A percentile compares a stretch with the other conserved stretches of the same genome.
These are phyloP conservation scores for Syzygium grande DNA, from an alignment of 345 rosid species.

Conservation along the genomic window DNA sequence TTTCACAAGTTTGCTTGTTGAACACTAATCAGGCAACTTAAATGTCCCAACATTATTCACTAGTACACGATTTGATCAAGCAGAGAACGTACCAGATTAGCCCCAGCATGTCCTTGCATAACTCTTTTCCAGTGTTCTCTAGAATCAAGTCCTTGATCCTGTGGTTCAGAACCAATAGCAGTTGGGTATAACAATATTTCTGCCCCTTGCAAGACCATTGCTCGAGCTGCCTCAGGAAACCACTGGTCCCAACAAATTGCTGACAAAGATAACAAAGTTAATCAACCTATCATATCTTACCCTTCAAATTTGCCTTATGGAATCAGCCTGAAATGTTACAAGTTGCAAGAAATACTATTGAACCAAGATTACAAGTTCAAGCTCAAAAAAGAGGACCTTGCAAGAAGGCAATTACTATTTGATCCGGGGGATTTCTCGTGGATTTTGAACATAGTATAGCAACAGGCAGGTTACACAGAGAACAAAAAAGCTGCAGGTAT, in stretches of 20 bases:
- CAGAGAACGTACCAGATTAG: slow-evolving; percentile 57
- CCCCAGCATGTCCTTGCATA: slow-evolving; percentile 99
- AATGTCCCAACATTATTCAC: neutral
- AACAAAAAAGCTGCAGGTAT: neutral
- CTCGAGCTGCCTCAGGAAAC: slow-evolving; percentile 94
- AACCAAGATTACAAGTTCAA: neutral
- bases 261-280: slow-evolving; percentile 11
- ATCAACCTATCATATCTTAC: neutral
- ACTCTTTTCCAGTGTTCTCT: slow-evolving; percentile 88
- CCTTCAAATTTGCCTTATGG: neutral
- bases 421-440: neutral
- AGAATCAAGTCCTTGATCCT: slow-evolving; percentile 86
- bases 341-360: neutral
- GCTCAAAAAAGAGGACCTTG: neutral
- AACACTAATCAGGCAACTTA: neutral
- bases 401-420: neutral
- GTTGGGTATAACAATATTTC: slow-evolving; percentile 88
- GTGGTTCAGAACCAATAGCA: slow-evolving; percentile 96
- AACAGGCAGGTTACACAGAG: neutral
- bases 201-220: slow-evolving; percentile 84
- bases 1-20: neutral
- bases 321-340: neutral
- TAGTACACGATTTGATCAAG: neutral
- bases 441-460: neutral
- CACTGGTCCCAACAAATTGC: slow-evolving; percentile 99